Evolutionary conservation across 139 green algal species (phyloP).

Genomic region (Asterochloris erici): DNA sequence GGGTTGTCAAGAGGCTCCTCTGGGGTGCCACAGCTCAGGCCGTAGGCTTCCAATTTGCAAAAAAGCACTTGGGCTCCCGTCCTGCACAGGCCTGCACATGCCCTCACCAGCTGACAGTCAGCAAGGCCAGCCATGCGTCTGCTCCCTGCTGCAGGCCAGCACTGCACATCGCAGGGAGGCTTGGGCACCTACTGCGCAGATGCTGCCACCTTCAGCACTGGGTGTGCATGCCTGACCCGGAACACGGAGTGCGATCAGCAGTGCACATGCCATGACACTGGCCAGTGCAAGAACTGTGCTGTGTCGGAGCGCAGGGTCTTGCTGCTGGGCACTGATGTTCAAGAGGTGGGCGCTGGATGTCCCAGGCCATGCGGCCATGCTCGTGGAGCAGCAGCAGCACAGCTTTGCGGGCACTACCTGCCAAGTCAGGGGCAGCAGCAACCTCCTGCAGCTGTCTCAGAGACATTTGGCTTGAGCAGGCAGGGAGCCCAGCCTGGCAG

Average conservation of each 20-base stretch:
- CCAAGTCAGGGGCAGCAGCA: too few relatives aligned
- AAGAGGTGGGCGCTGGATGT: conserved; percentile 33
- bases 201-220: conserved; percentile 36
- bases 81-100: too few relatives aligned
- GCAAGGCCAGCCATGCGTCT: not conserved
- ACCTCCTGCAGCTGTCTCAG: too few relatives aligned
- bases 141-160: not conserved
- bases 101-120: not conserved
- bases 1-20: too few relatives aligned
- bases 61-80: too few relatives aligned
- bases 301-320: conserved; percentile 37
- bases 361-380: too few relatives aligned
- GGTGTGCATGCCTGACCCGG: conserved; percentile 42
- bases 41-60: too few relatives aligned
- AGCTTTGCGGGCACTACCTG: too few relatives aligned
- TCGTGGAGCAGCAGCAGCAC: too few relatives aligned
- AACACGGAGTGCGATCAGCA: conserved; percentile 56
- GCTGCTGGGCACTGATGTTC: conserved; percentile 51
- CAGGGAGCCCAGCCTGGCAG: too few relatives aligned
- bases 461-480: too few relatives aligned
- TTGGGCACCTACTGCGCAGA: conserved; percentile 25
- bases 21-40: too few relatives aligned
- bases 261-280: conserved; percentile 31
- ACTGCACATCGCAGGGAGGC: not conserved
- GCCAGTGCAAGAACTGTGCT: conserved; percentile 41